Evolutionary conservation across 139 green algal genomes (phyloP).

Genomic region (Chlamydomonas eustigma): DNA sequence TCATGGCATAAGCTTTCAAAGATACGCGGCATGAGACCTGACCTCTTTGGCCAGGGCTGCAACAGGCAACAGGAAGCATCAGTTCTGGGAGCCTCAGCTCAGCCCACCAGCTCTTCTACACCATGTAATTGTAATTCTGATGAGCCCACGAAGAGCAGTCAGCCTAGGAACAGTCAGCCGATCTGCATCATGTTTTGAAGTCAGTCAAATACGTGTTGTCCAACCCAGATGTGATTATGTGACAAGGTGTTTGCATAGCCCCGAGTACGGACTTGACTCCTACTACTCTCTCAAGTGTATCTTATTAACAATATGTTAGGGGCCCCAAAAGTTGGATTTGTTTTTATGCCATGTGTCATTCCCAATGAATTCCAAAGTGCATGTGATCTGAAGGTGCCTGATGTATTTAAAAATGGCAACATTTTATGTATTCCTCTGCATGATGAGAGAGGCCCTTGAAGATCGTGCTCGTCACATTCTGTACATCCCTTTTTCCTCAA

Average conservation of each 20-base stretch:
- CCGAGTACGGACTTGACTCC: not conserved
- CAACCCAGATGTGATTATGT: conserved; percentile 37
- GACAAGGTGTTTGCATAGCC: conserved; percentile 20
- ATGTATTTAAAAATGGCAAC: not conserved
- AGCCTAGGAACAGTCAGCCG: conserved; percentile 52
- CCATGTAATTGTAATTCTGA: conserved; percentile 34
- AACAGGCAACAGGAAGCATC: conserved; percentile 29
- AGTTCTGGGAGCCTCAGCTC: conserved; percentile 33
- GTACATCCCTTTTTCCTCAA: not conserved
- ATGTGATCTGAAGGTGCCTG: not conserved
- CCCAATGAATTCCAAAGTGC: not conserved
- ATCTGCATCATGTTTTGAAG: conserved; percentile 49
- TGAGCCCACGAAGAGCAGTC: conserved; percentile 39
- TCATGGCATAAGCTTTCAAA: not conserved
- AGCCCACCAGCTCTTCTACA: conserved; percentile 47
- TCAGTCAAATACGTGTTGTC: conserved; percentile 53
- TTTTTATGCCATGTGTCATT: not conserved
- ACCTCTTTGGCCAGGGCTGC: conserved; percentile 4
- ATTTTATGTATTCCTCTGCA: not conserved
- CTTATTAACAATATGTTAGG: too few species aligned
- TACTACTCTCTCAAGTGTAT: not conserved
- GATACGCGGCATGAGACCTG: not conserved
- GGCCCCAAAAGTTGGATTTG: not conserved
- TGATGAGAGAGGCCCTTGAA: not conserved
- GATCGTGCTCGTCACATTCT: not conserved